Evolutionary conservation across 2,329 filamentous ascomycete species (phyloP).

Genomic region (Claviceps africana): DNA sequence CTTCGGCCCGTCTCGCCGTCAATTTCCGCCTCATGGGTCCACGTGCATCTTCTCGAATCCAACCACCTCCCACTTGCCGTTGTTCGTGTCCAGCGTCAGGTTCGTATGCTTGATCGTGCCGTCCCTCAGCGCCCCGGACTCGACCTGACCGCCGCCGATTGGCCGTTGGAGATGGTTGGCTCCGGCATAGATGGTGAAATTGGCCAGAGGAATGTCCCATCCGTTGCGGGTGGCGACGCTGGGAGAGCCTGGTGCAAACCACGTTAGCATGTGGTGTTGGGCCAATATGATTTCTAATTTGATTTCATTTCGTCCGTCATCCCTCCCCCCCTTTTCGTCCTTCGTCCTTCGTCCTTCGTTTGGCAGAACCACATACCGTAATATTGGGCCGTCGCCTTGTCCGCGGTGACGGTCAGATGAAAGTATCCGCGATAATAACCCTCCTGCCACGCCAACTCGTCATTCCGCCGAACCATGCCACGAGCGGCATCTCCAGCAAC

Average conservation of each 20-base stretch:
- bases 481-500: constrained; percentile 32
- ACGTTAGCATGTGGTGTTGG: not conserved
- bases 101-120: constrained; percentile 30
- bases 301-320: not conserved
- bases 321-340: too few species aligned
- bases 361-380: constrained; percentile 42
- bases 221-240: constrained; percentile 44
- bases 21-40: not conserved
- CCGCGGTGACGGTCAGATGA: constrained; percentile 42
- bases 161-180: constrained; percentile 40
- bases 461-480: constrained; percentile 35
- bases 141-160: constrained; percentile 27
- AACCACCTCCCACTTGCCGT: constrained; percentile 12
- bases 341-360: too few species aligned
- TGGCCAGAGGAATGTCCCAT: constrained; percentile 52
- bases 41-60: constrained; percentile 14
- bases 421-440: constrained; percentile 63
- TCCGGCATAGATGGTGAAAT: constrained; percentile 52
- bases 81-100: constrained; percentile 31
- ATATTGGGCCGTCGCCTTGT: constrained; percentile 47
- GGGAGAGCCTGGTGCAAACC: constrained; percentile 24
- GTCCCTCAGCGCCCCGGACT: constrained; percentile 41
- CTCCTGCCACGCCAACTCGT: constrained; percentile 59
- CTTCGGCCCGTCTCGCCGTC: not conserved
- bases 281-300: too few species aligned